Conservation (phyloP, 306 rosid genomes). For the Begonia peltatifolia region DNA sequence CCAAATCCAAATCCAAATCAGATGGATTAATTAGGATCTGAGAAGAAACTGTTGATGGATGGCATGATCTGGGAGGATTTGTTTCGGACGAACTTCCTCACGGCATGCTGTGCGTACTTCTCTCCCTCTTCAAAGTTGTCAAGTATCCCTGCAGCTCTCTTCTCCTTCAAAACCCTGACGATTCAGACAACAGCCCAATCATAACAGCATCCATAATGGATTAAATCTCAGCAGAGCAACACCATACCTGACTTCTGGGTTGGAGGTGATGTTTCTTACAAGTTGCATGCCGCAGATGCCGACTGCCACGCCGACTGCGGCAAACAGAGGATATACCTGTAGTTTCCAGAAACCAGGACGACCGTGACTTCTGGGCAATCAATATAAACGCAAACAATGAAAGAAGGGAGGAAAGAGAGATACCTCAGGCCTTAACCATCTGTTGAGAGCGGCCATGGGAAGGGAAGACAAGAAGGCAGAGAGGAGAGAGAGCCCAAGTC, state of each 20-base stretch:
- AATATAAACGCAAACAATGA: neutral
- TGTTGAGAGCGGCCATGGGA: slow-evolving; percentile 20
- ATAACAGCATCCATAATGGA: neutral
- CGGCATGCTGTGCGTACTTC: slow-evolving; percentile 22
- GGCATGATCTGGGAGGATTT: slow-evolving; percentile 69
- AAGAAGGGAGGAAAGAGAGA: neutral
- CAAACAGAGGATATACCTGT: slow-evolving; percentile 83
- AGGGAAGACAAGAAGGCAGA: slow-evolving; percentile 13
- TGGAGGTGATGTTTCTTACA: slow-evolving; percentile 51
- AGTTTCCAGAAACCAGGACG: neutral
- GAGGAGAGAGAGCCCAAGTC: slow-evolving; percentile 4
- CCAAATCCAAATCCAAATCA: too few relatives aligned
- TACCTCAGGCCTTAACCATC: slow-evolving; percentile 94
- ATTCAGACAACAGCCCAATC: neutral
- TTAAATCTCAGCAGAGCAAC: too few relatives aligned
- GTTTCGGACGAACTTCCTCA: slow-evolving; percentile 61
- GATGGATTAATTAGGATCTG: slow-evolving; percentile 42
- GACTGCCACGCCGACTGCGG: slow-evolving; percentile 63
- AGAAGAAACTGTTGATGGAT: slow-evolving; percentile 71
- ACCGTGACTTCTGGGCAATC: neutral
- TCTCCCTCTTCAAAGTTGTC: slow-evolving; percentile 53
- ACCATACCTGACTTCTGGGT: slow-evolving; percentile 82
- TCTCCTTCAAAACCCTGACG: slow-evolving; percentile 63
- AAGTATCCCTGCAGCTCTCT: slow-evolving; percentile 81
- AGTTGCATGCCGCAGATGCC: slow-evolving; percentile 82